These are phyloP conservation scores for Cafeteria roenbergensis DNA, from an alignment of 108 stramenopile genomes.

Conservation along the genomic window DNA sequence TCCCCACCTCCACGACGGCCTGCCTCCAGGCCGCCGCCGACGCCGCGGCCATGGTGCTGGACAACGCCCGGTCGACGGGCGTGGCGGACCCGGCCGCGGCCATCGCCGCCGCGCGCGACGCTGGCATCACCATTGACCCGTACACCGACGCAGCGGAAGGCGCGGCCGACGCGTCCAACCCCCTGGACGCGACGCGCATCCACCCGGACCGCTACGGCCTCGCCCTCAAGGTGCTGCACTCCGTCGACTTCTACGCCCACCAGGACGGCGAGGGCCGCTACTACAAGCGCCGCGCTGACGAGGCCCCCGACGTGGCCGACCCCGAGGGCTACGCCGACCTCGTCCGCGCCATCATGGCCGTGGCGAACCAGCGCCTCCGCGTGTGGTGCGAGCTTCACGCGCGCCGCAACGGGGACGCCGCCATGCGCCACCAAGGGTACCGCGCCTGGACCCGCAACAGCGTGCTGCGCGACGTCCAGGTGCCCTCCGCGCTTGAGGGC, in stretches of 20 bases:
- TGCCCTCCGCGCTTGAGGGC: too few species aligned
- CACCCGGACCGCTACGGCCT: constrained; percentile 69
- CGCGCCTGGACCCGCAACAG: too few species aligned
- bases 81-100: not conserved
- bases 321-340: not conserved
- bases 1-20: constrained; percentile 18
- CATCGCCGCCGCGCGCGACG: not conserved
- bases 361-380: constrained; percentile 1
- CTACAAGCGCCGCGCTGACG: too few species aligned
- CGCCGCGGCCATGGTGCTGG: constrained; percentile 9
- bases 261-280: constrained; percentile 14
- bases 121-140: constrained; percentile 31
- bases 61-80: constrained; percentile 1
- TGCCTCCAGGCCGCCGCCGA: not conserved
- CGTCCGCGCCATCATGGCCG: constrained; percentile 1
- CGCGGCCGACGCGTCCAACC: constrained; percentile 35
- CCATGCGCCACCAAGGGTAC: too few species aligned
- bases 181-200: constrained; percentile 68
- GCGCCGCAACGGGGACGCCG: too few species aligned
- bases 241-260: constrained; percentile 2
- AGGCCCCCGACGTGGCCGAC: too few species aligned
- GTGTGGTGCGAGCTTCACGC: too few species aligned
- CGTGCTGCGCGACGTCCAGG: too few species aligned
- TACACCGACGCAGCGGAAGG: constrained; percentile 34
- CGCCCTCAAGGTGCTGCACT: constrained; percentile 58